Conservation (phyloP, 2,329 filamentous ascomycete genomes). For the Cadophora gregata region DNA sequence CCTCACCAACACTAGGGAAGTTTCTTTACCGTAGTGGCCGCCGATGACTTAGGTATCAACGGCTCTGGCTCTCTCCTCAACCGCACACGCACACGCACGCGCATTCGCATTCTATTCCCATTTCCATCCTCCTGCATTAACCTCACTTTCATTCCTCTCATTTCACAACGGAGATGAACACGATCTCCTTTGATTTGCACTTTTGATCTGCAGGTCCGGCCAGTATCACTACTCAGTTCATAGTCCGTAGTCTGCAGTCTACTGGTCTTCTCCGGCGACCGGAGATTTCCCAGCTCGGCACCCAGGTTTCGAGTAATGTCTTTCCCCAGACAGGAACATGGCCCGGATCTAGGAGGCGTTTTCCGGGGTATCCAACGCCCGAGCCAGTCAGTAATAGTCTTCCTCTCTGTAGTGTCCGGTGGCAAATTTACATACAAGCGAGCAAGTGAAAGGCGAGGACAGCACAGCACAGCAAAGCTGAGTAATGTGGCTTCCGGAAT, state of each 20-base stretch:
- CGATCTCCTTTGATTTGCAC: not conserved
- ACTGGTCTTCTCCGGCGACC: not conserved
- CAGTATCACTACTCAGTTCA: not conserved
- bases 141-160: not conserved
- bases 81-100: not conserved
- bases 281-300: not conserved
- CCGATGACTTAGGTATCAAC: not conserved
- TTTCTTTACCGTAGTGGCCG: not conserved
- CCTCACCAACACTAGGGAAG: not conserved
- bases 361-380: not conserved
- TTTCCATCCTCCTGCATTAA: not conserved
- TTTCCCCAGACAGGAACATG: conserved; percentile 2
- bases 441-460: not conserved
- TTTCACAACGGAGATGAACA: too few relatives aligned
- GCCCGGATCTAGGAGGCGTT: not conserved
- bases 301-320: not conserved
- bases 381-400: not conserved
- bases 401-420: not conserved
- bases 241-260: not conserved
- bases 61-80: not conserved
- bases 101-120: not conserved
- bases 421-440: not conserved
- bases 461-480: not conserved
- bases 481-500: too few relatives aligned
- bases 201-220: not conserved